Evolutionary conservation across 345 rosid genomes (phyloP), one percentile per base, ranked within the genome.

Genomic region (Hibiscus trionum): DNA sequence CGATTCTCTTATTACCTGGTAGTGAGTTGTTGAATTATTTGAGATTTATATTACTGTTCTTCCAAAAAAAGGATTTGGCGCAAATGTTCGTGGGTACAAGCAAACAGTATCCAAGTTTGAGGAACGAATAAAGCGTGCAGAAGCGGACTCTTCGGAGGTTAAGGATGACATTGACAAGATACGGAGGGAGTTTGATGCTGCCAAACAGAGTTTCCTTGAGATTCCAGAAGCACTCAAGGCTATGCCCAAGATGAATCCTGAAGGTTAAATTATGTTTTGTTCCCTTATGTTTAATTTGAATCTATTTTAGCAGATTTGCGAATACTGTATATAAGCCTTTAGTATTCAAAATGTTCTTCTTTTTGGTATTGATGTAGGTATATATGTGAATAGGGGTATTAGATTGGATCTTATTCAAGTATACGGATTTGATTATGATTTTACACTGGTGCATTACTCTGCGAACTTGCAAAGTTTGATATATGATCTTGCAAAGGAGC

Each of bases 341-440:
- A 11, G 9, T 10, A 5, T 65, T 44, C 4, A 44, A 65, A 65
- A 42, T 42, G 31, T 71, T 46, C 27, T 37, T 47, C 8, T 53
- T 17, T 55, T 75, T 55, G 14, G n/a, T 55, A 33, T 74, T 39
- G 42, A 60, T 46, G 29, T 76, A 94, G 99, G 97, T 53, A 88
- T 94, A 56, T 90, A 88, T 81, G 97, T 91, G 58, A 90, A 90
- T 80, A 95, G 83, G 91, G 90, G 92, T 78, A 78, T 94, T 76
- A 86, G 95, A 74, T 74, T 95, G 87, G 95, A 95, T 73, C 82
- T 78, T 60, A 71, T 95, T 58, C 97, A 90, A 78, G 96, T 95
- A 14, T 95, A 95, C 74, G 99, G 97, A 72, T 95, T 95, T 29
- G 96, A 95, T 78, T 95, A 95, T 70, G 99, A 95, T 79, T 95